Base-by-base conservation (phyloP, 2,329 filamentous ascomycete genomes). In the Cladosporium velox region DNA sequence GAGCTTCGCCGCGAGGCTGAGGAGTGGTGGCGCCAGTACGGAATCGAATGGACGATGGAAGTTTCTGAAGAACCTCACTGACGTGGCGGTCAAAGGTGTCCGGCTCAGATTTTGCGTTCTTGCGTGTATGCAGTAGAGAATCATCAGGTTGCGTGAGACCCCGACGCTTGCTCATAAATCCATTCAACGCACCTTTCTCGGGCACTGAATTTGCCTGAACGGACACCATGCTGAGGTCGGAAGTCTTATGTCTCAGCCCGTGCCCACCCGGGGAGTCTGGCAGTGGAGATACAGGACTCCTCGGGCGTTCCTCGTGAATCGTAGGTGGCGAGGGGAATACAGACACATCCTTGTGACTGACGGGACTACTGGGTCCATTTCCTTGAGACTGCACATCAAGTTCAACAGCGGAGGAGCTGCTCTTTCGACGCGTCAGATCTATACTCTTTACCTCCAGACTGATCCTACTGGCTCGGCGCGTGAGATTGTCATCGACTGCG, bases 1-100 rank as follows among this genome's bases (percentile, higher is more conserved):
- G 69, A 12, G 67, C 58, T 28, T 73, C 70, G 10, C 65, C 47
- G 8, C 72, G 71, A 34, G 63, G 80, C 32, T 57, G 51, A 15
- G 61, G 61, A 30, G 61, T 64, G 14, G 61, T 64, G 28, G 61
- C 61, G 59, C 85, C 84, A 2, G 85, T 83, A 1, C 87, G 87
- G 51, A 97, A 83, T 61, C 88, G 89, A 72, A 98, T 96, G 68
- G 89, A 88, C 35, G 90, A 89, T 14, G 76, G 74, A 15, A 78
- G 68, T 12, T 66, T 70, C 14, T 75, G 69, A n/a, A 78, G 66
- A 10, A 78, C 76, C 30, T 75, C 73, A 32, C 74, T 77, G 21
- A 78, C 77, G 32, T 78, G 77, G 15, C 76, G 68, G 96, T 91
- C 24, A 85, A 90, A 54, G 47, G 64, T 38, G 47, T 59, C 58